Base-by-base conservation (phyloP, 371 early-diverging fungal genomes). In the Syncephalastrum monosporum region DNA sequence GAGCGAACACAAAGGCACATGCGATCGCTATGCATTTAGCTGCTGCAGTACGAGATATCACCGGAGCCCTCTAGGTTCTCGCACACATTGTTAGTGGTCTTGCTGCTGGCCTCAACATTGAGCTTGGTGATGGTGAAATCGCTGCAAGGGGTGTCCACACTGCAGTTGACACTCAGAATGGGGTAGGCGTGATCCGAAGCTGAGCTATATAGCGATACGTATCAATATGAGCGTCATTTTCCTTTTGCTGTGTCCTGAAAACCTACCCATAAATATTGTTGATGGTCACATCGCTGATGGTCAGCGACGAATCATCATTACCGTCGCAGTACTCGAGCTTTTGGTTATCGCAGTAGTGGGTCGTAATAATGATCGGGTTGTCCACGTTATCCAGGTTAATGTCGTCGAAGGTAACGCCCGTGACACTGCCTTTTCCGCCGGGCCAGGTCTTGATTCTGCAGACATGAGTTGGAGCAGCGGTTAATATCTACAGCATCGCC, bases 401-500 rank as follows among this genome's bases (percentile, higher is more conserved):
- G 6, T 64, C 61, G 14, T 57, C 53, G 38, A 56, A 68, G 14
- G 42, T 56, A 29, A 68, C 49, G 23, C 46, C 50, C 10, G 21
- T 52, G 23, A 68, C 69, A 19, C 49, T 52, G 48, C 63, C 66
- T 47, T 66, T 51, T 27, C 66, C 66, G 33, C 66, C 66, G 0
- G 66, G 51, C 49, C 54, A 58, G 16, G 68, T 67, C 65, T 73
- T 73, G 61, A 69, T 67, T 53, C 63, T 57, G 38, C 16, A 17
- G 3, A 21, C 3, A 38, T 21, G 5, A 33, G 12, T 10, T 46
- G n/a, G 3, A 50, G 6, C 12, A 23, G 15, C 15, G 16, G 21
- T 17, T 1, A 15, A 10, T 33, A 33, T 33, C 38, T 33, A 33
- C 10, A 33, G 10, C 38, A 16, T 13, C n/a, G n/a, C n/a, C n/a